These are phyloP conservation scores for Apiospora marii DNA, from an alignment of 2,329 filamentous ascomycete genomes.

Conservation along the genomic window DNA sequence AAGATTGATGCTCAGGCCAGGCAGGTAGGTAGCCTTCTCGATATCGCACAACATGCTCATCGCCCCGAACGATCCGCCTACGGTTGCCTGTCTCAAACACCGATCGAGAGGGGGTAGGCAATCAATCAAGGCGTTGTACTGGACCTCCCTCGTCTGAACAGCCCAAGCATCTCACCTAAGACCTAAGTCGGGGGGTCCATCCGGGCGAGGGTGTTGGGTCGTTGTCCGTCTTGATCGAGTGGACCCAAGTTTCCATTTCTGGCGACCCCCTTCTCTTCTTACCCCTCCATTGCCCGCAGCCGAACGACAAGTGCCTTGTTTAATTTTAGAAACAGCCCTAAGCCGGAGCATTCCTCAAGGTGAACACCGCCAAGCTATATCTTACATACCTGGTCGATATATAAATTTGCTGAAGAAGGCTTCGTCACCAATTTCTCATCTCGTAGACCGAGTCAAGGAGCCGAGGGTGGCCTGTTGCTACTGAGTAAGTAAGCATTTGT, in stretches of 20 bases:
- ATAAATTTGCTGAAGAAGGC: neutral
- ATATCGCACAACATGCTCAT: neutral
- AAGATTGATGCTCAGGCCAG: neutral
- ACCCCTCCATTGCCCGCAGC: constrained; percentile 17
- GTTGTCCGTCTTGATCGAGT: neutral
- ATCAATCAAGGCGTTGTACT: neutral
- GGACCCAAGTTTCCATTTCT: constrained; percentile 2
- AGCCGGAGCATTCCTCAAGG: neutral
- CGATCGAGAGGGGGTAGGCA: neutral
- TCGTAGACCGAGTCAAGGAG: neutral
- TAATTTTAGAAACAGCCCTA: constrained; percentile 11
- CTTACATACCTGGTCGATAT: neutral
- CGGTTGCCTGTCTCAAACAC: neutral
- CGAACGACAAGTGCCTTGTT: constrained; percentile 1
- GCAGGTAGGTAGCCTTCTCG: neutral
- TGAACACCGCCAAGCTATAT: constrained; percentile 2
- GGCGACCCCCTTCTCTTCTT: neutral
- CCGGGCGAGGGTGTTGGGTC: neutral
- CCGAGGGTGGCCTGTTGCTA: neutral
- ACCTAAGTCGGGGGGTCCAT: constrained; percentile 11
- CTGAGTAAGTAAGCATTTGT: neutral
- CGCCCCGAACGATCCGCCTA: neutral
- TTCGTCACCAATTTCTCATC: neutral
- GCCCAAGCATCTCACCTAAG: constrained; percentile 14
- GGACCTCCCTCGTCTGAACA: neutral